phyloP scores from a whole-genome alignment of 176 grass and related monocot species.

The Lolium multiflorum region DNA sequence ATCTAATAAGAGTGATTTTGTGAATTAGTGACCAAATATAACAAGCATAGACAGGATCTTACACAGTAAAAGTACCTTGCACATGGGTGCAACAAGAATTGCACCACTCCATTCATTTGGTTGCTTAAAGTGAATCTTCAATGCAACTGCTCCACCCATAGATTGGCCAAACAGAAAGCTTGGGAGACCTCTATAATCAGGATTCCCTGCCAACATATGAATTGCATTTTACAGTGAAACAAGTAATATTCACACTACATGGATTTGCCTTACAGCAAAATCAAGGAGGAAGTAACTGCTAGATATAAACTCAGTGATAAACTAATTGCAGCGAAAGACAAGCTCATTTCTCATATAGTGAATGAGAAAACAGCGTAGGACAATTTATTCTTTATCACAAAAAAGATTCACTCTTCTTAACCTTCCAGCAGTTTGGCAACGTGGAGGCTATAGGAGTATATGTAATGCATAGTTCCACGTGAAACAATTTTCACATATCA shows the following conservation, averaged over 20 bases:
- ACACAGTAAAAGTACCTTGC: constrained; percentile 65
- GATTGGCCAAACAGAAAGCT: constrained; percentile 97
- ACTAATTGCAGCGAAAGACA: constrained; percentile 6
- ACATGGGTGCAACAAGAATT: constrained; percentile 96
- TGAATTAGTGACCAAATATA: neutral
- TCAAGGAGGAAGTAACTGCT: neutral
- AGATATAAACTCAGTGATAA: constrained; percentile 15
- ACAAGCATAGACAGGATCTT: constrained; percentile 16
- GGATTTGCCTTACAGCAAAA: neutral
- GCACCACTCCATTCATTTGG: constrained; percentile 85
- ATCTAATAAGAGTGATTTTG: constrained; percentile 56
- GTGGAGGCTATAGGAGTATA: constrained; percentile 26
- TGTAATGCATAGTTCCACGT: constrained; percentile 7
- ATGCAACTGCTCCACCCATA: constrained; percentile 90
- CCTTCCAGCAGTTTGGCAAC: neutral
- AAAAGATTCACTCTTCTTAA: constrained; percentile 8
- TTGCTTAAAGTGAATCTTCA: constrained; percentile 94
- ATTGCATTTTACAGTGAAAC: constrained; percentile 13
- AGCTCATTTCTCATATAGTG: neutral
- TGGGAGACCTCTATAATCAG: constrained; percentile 68
- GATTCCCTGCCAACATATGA: constrained; percentile 60
- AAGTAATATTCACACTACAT: constrained; percentile 8
- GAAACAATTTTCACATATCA: neutral
- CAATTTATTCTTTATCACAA: constrained; percentile 14
- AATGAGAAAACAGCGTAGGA: neutral